phyloP scores from a whole-genome alignment of 768 basidiomycete species.

The Phylloporus rhodoxanthus region DNA sequence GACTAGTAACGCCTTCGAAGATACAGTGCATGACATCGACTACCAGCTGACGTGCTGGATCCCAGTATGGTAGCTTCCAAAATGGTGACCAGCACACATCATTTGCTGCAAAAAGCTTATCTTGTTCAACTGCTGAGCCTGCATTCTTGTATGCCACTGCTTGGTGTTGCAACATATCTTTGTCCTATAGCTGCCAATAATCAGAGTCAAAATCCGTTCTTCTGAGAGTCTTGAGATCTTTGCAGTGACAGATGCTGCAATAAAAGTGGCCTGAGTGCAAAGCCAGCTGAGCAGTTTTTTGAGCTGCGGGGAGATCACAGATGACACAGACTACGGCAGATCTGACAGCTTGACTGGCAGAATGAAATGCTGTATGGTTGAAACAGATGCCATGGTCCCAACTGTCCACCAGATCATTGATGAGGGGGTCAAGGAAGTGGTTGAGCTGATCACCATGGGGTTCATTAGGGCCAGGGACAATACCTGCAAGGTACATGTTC shows the following conservation, averaged over 20 bases:
- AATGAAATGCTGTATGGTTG: constrained; percentile 12
- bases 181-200: constrained; percentile 1
- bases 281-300: constrained; percentile 23
- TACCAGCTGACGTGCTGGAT: neutral
- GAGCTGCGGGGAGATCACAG: constrained; percentile 29
- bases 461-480: constrained; percentile 30
- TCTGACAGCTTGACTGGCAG: neutral
- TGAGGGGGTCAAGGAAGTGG: constrained; percentile 25
- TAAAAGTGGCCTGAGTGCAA: constrained; percentile 18
- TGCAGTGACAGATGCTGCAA: constrained; percentile 29
- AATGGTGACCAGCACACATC: constrained; percentile 12
- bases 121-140: neutral
- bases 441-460: constrained; percentile 27
- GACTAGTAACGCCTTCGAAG: neutral
- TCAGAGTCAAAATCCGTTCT: neutral
- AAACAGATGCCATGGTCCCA: neutral
- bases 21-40: neutral
- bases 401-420: constrained; percentile 23
- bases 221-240: constrained; percentile 1
- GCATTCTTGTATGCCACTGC: neutral
- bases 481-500: constrained; percentile 17
- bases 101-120: constrained; percentile 1
- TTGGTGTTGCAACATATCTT: neutral
- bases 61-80: neutral
- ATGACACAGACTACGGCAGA: constrained; percentile 19